These are phyloP conservation scores for Trichoderma aggressivum DNA, from an alignment of 2,329 filamentous ascomycete genomes.

Conservation along the genomic window DNA sequence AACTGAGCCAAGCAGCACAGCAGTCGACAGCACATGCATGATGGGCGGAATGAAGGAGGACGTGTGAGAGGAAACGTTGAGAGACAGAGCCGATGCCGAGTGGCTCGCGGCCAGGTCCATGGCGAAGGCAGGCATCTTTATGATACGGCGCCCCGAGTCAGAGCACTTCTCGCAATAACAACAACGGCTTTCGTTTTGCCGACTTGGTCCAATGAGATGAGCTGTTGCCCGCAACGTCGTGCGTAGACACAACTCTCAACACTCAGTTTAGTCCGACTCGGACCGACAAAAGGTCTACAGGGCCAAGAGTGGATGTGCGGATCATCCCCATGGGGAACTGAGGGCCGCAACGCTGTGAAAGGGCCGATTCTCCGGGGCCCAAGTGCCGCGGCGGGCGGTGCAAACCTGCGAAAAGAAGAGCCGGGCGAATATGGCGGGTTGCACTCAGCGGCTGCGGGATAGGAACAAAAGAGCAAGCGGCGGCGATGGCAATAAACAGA, in stretches of 20 bases:
- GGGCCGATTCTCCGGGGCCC: constrained; percentile 20
- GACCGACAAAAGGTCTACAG: constrained; percentile 16
- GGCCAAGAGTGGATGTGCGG: constrained; percentile 12
- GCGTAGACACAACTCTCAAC: neutral
- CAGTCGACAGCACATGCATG: constrained; percentile 50
- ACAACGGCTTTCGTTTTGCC: neutral
- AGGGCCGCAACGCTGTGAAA: constrained; percentile 14
- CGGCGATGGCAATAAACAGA: neutral
- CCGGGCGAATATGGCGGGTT: neutral
- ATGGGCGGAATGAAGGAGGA: constrained; percentile 34
- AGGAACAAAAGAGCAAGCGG: neutral
- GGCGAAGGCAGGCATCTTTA: constrained; percentile 13
- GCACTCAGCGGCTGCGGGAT: neutral
- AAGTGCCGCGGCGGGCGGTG: constrained; percentile 11
- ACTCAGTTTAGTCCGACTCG: constrained; percentile 5
- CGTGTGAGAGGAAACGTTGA: constrained; percentile 29
- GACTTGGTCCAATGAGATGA: neutral
- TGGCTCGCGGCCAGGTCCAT: constrained; percentile 16
- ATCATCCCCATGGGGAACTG: constrained; percentile 16
- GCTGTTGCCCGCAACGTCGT: neutral
- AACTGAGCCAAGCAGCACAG: constrained; percentile 49
- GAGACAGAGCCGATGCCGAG: constrained; percentile 27
- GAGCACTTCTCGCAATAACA: neutral
- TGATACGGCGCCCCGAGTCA: neutral
- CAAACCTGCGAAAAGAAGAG: neutral